phyloP scores from a whole-genome alignment of 1,284 basidiomycete species.

The Trichosporon sp. region DNA sequence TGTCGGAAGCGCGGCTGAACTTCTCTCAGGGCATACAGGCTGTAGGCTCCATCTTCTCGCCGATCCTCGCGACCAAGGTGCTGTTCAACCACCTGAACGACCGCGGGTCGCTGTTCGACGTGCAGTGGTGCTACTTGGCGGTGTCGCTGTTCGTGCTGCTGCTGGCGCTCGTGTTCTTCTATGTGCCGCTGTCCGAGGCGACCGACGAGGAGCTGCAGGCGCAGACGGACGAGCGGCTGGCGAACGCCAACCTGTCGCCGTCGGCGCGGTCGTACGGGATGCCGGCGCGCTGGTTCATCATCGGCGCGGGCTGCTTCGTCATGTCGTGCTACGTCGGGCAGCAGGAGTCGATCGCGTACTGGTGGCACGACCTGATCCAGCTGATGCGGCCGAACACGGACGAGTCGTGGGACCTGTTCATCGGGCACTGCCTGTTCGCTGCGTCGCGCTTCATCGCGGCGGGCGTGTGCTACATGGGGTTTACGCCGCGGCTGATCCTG shows the following conservation, averaged over 20 bases:
- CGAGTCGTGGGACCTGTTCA: slow-evolving; percentile 32
- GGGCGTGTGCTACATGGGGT: slow-evolving; percentile 31
- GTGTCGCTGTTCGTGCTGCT: slow-evolving; percentile 44
- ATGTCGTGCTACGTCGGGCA: slow-evolving; percentile 44
- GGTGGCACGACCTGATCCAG: slow-evolving; percentile 25
- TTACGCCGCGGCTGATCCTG: slow-evolving; percentile 40
- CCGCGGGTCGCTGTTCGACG: slow-evolving; percentile 33
- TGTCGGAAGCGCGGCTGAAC: slow-evolving; percentile 41
- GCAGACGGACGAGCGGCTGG: slow-evolving; percentile 30
- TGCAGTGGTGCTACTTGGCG: slow-evolving; percentile 49
- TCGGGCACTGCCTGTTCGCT: slow-evolving; percentile 36
- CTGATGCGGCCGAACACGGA: slow-evolving; percentile 25
- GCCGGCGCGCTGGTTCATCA: slow-evolving; percentile 22
- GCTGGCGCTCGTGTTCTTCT: slow-evolving; percentile 46
- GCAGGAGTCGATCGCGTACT: slow-evolving; percentile 43
- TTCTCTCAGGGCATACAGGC: slow-evolving; percentile 49
- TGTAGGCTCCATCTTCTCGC: slow-evolving; percentile 37
- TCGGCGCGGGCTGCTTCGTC: slow-evolving; percentile 26
- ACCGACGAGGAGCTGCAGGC: slow-evolving; percentile 40
- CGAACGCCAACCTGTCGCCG: slow-evolving; percentile 22
- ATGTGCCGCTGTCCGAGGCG: slow-evolving; percentile 44
- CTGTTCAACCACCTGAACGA: slow-evolving; percentile 33
- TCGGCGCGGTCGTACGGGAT: slow-evolving; percentile 22
- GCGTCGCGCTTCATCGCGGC: slow-evolving; percentile 39
- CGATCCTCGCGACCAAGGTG: slow-evolving; percentile 40